Evolutionary conservation across 129 eudicot species (phyloP).

Genomic region (Erigeron canadensis): DNA sequence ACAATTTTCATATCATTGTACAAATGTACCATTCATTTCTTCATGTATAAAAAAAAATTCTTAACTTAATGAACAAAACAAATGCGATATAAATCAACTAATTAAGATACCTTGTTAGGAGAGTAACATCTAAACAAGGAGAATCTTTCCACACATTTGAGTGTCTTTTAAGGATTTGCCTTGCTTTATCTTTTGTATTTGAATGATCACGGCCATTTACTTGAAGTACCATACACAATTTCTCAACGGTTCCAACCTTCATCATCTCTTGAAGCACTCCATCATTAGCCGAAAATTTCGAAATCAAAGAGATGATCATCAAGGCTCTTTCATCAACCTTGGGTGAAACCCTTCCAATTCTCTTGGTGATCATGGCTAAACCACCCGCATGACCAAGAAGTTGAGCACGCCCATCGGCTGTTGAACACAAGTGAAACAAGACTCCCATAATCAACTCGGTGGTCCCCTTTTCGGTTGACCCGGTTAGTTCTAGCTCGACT

Average conservation of each 20-base stretch:
- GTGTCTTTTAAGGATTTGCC: slow-evolving; percentile 54
- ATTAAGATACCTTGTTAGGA: slow-evolving; percentile 33
- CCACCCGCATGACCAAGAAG: slow-evolving; percentile 61
- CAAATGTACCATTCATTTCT: background rate
- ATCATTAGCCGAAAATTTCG: slow-evolving; percentile 41
- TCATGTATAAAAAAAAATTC: slow-evolving; percentile 10
- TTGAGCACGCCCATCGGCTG: slow-evolving; percentile 65
- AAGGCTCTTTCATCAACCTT: slow-evolving; percentile 51
- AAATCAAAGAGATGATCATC: slow-evolving; percentile 45
- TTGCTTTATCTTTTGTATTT: slow-evolving; percentile 51
- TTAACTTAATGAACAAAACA: slow-evolving; percentile 20
- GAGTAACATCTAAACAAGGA: slow-evolving; percentile 45
- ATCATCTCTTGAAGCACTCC: slow-evolving; percentile 58
- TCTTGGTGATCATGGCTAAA: slow-evolving; percentile 50
- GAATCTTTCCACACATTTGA: slow-evolving; percentile 57
- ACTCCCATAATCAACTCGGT: slow-evolving; percentile 54
- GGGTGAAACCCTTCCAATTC: slow-evolving; percentile 49
- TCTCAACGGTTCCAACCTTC: slow-evolving; percentile 47
- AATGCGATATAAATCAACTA: slow-evolving; percentile 6
- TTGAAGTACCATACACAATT: slow-evolving; percentile 55
- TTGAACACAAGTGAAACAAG: slow-evolving; percentile 49
- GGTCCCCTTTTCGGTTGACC: slow-evolving; percentile 35
- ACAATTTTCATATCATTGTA: background rate
- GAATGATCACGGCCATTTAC: slow-evolving; percentile 32
- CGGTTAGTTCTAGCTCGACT: slow-evolving; percentile 54